These are phyloP conservation scores for Laetiporus sulphureus DNA, from an alignment of 1,284 basidiomycete species.

Conservation along the genomic window DNA sequence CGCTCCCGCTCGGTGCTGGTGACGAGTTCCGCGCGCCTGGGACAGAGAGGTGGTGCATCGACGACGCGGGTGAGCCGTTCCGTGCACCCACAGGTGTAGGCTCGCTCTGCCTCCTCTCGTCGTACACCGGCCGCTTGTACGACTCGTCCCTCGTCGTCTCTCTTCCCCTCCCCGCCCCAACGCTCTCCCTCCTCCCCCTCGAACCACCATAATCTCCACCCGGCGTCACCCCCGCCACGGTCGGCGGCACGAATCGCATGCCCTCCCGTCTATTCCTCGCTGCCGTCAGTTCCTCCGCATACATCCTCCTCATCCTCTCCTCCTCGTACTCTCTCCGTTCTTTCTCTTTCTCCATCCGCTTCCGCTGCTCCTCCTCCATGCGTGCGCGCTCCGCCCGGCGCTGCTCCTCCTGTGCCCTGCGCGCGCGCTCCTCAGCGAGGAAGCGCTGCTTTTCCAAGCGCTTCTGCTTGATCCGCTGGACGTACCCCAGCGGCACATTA, in stretches of 20 bases:
- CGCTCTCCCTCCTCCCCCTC: slow-evolving; percentile 26
- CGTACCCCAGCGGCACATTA: slow-evolving; percentile 57
- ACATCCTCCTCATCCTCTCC: slow-evolving; percentile 45
- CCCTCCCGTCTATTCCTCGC: slow-evolving; percentile 55
- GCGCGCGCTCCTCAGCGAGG: slow-evolving; percentile 51
- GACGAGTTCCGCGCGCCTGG: slow-evolving; percentile 5
- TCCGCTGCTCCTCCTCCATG: slow-evolving; percentile 37
- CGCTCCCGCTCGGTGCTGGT: slow-evolving; percentile 6
- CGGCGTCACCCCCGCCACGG: slow-evolving; percentile 14
- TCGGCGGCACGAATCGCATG: slow-evolving; percentile 25
- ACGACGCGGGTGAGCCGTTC: slow-evolving; percentile 3
- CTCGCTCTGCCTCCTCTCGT: slow-evolving; percentile 8
- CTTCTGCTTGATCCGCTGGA: slow-evolving; percentile 60
- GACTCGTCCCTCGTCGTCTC: slow-evolving; percentile 16
- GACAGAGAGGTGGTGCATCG: too few relatives aligned
- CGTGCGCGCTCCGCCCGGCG: slow-evolving; percentile 45
- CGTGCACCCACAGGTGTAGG: slow-evolving; percentile 1
- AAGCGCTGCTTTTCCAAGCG: slow-evolving; percentile 67
- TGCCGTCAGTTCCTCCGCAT: slow-evolving; percentile 55
- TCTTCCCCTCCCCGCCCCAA: slow-evolving; percentile 31
- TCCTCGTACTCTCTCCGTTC: slow-evolving; percentile 52
- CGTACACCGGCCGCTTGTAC: slow-evolving; percentile 19
- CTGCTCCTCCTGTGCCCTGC: slow-evolving; percentile 43
- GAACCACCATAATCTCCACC: slow-evolving; percentile 15
- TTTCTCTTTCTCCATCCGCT: slow-evolving; percentile 38